Evolutionary conservation across 139 green algal species (phyloP), one percentile per base, ranked within the genome.

Genomic region (Chlorokybus atmophyticus): DNA sequence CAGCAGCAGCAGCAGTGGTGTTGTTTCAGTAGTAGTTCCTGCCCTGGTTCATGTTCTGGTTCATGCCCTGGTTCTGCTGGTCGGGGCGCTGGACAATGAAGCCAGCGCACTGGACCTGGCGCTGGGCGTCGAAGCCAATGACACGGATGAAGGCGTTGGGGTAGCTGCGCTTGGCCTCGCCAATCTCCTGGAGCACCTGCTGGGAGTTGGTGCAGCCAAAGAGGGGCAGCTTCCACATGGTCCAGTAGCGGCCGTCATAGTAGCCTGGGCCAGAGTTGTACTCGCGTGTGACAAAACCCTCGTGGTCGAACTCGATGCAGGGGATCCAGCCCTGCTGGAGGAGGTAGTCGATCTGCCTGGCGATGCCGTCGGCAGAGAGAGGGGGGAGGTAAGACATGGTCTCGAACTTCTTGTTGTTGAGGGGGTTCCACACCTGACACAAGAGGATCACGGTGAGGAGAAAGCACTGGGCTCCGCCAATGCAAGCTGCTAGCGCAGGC

Each of bases 171-270:
- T 68, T 79, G 86, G 73, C 84, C 58, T 75, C 60, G 29, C 66
- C 39, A 40, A 96, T 76, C 87, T 98, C 91, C 0, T 41, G 55
- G 62, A 97, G 80, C 56, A 98, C 90, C 71, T 93, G 72, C 58
- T 62, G 59, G 60, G 83, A 53, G 81, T 95, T 78, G 52, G 67
- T 87, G 91, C 91, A 98, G 76, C 90, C 90, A 83, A 94, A 98
- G 87, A 98, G 94, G 78, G 90, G 90, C 73, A 98, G 86, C 90
- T 98, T 98, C 83, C 84, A 98, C 88, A 98, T 94, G 19, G 86
- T 93, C 90, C 90, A 97, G 88, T 95, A 95, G 28, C 83, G 73
- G 81, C 88, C 93, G 69, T 92, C 82, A 68, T 86, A 74, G 83
- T 90, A 90, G 56, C 59, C 48, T 27, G 55, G 57, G 40, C 70